Evolutionary conservation across 2,329 filamentous ascomycete species (phyloP), one percentile per base, ranked within the genome.

Genomic region (Ampelomyces quisqualis): DNA sequence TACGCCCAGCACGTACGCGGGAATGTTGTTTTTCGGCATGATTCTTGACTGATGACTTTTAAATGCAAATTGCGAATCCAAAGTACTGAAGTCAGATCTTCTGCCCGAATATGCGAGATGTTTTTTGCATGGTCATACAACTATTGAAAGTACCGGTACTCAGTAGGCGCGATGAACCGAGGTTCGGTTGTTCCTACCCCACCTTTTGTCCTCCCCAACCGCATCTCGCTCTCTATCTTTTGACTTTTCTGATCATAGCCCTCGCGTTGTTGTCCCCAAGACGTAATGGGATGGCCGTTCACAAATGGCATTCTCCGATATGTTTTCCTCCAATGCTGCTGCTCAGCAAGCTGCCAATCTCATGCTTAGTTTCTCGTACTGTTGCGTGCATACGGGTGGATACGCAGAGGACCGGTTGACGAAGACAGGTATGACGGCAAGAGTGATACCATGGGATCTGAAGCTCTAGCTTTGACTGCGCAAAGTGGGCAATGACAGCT

Each of bases 1-100:
- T 53, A 97, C 91, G 74, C 91, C 91, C 38, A 96, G 81, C 64
- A 97, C 88, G 75, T 96, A 96, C 74, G 75, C 76, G 43, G 77
- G 77, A 11, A 55, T 48, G 22, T 64, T 35, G 30, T 60, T 61
- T 30, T 60, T 56, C 11, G 55, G 51, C 59, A 65, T 67, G 7
- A 34, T 47, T 40, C 31, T 33, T 14, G 23, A 34, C 15, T 11
- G 22, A 24, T 7, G 22, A 24, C 22, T 24, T 3, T 24, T n/a
- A n/a, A n/a, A n/a, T n/a, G n/a, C n/a, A n/a, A n/a, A 4, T 14
- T 3, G n/a, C 2, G 15, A 14, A 28, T 6, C 10, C 5, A 14
- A 14, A 29, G 13, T 13, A 28, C 6, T 26, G 23, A 26, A 26
- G 23, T 11, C 10, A 28, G 27, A 17, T 17, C 2, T 5, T 29